Conservation (phyloP, 305 asterid genomes). For the Fraxinus sp. region DNA sequence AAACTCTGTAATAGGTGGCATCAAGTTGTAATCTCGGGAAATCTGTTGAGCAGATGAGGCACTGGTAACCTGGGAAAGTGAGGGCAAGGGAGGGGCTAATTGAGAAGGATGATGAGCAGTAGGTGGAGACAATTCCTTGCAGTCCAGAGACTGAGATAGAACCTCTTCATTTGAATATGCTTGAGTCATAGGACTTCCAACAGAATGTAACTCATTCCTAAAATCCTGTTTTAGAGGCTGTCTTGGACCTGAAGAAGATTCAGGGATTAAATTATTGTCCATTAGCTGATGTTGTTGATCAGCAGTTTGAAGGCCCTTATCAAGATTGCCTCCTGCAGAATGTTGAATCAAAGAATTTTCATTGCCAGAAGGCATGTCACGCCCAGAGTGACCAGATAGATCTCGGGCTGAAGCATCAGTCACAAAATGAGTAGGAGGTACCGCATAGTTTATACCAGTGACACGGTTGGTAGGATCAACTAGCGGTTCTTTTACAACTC, state of each 20-base stretch:
- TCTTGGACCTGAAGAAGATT: constrained; percentile 34
- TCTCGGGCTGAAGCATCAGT: constrained; percentile 30
- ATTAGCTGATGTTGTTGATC: constrained; percentile 38
- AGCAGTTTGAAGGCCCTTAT: constrained; percentile 37
- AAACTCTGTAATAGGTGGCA: constrained; percentile 35
- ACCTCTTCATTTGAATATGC: constrained; percentile 29
- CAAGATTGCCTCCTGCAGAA: constrained; percentile 33
- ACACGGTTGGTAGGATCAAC: constrained; percentile 32
- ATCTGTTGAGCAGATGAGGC: constrained; percentile 39
- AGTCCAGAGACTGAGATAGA: constrained; percentile 33
- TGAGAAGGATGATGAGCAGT: constrained; percentile 34
- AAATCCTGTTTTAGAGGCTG: constrained; percentile 28
- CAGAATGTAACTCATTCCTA: constrained; percentile 18
- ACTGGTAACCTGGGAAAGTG: constrained; percentile 35
- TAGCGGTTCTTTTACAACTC: constrained; percentile 28
- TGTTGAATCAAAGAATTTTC: constrained; percentile 31
- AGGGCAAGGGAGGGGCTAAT: constrained; percentile 34
- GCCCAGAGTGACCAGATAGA: constrained; percentile 37
- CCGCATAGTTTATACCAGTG: constrained; percentile 33
- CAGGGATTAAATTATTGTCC: constrained; percentile 34
- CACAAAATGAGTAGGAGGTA: constrained; percentile 28
- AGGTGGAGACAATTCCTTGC: constrained; percentile 34
- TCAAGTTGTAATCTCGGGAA: constrained; percentile 38
- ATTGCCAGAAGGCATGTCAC: constrained; percentile 24
- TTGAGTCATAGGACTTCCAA: constrained; percentile 28